Conservation (phyloP, 805 yeast species). For the Candida vaughaniae region DNA sequence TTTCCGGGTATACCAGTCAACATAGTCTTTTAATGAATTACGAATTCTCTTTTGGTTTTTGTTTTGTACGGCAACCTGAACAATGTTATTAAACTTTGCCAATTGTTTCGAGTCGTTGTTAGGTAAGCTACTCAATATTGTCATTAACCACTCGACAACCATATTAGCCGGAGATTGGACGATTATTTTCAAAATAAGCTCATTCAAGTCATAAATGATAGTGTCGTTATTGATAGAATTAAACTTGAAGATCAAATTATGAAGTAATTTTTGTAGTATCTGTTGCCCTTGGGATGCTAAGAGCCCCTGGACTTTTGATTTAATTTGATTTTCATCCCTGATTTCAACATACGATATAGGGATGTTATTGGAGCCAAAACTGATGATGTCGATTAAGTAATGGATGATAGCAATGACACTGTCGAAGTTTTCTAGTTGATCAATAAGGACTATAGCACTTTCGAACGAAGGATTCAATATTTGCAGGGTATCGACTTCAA, state of each 20-base stretch:
- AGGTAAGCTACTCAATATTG: conserved; percentile 58
- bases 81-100: conserved; percentile 55
- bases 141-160: conserved; percentile 58
- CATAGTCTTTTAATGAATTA: conserved; percentile 69
- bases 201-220: conserved; percentile 70
- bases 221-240: conserved; percentile 48
- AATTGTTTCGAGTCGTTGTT: conserved; percentile 68
- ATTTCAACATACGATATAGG: conserved; percentile 69
- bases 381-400: conserved; percentile 73
- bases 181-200: conserved; percentile 64
- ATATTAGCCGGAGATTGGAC: conserved; percentile 47
- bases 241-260: conserved; percentile 70
- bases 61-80: conserved; percentile 59
- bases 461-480: conserved; percentile 54
- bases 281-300: conserved; percentile 56
- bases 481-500: conserved; percentile 31
- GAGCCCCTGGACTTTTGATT: conserved; percentile 46
- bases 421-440: conserved; percentile 60
- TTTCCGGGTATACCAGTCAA: conserved; percentile 79
- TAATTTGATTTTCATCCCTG: conserved; percentile 52
- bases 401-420: conserved; percentile 70
- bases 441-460: conserved; percentile 54
- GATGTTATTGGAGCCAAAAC: conserved; percentile 82
- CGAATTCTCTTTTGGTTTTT: conserved; percentile 75
- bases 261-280: conserved; percentile 52